Conservation (phyloP, 23 red algal genomes). For the Cyanidioschyzon merolae region DNA sequence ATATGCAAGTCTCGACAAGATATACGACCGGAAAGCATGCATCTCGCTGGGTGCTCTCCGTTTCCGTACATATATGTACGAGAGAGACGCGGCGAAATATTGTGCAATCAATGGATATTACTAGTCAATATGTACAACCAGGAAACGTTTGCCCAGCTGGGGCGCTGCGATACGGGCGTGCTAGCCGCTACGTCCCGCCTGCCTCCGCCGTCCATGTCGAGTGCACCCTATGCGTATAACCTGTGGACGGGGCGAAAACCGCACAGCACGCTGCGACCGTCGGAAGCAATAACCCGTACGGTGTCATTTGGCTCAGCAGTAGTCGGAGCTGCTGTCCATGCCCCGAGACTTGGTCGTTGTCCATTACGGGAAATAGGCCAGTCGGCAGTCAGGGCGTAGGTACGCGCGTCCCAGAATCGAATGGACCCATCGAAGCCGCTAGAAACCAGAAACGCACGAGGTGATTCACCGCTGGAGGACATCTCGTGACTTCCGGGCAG, state of each 20-base stretch:
- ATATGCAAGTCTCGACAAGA: too few species aligned
- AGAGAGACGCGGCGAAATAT: too few species aligned
- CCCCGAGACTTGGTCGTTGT: background rate
- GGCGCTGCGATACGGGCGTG: too few species aligned
- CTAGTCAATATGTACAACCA: too few species aligned
- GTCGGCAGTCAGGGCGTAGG: background rate
- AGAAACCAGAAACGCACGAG: background rate
- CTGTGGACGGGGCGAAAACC: background rate
- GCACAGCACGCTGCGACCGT: background rate
- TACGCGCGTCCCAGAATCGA: conserved; percentile 2
- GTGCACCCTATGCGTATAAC: background rate
- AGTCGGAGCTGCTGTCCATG: background rate
- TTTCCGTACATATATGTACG: too few species aligned
- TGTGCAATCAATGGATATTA: too few species aligned
- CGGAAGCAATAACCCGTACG: background rate
- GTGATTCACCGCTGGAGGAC: background rate
- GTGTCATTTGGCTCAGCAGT: background rate
- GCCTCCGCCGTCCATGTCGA: background rate
- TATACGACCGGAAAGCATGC: too few species aligned
- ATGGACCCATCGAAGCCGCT: background rate
- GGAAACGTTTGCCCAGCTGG: too few species aligned
- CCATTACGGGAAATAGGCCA: background rate
- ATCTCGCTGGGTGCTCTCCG: too few species aligned
- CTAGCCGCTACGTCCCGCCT: too few species aligned
- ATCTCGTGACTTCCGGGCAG: background rate